Evolutionary conservation across 257 asterid species (phyloP).

Genomic region (Solanum paucissectum): DNA sequence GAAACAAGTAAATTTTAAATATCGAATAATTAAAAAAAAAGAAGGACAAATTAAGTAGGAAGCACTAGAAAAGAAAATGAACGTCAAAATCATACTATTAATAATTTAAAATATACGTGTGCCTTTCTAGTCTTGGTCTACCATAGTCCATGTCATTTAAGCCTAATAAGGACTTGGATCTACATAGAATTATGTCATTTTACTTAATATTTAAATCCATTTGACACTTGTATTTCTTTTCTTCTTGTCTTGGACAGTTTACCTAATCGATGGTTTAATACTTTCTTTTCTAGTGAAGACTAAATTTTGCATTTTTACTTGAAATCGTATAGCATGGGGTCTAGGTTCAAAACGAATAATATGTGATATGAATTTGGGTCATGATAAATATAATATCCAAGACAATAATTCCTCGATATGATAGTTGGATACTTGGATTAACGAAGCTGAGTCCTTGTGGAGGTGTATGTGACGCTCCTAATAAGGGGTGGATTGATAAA

Average conservation of each 20-base stretch:
- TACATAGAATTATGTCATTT: neutral
- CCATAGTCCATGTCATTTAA: neutral
- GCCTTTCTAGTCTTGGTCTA: neutral
- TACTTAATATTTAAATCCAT: neutral
- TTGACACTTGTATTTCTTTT: neutral
- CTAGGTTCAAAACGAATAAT: neutral
- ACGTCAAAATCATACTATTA: neutral
- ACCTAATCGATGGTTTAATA: neutral
- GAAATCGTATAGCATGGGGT: neutral
- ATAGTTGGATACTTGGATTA: neutral
- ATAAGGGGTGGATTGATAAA: too few relatives aligned
- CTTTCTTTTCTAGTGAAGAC: neutral
- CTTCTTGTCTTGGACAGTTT: neutral
- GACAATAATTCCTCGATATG: neutral
- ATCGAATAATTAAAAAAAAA: neutral
- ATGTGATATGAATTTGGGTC: neutral
- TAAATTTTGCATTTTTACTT: neutral
- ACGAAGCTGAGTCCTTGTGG: neutral
- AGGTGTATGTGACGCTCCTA: neutral
- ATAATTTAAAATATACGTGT: neutral
- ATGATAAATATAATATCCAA: neutral
- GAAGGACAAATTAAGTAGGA: neutral
- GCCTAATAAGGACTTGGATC: neutral
- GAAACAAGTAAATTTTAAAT: neutral
- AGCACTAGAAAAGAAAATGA: neutral